Percentiles rank a stretch among this genome's conserved stretches.
Evolutionary conservation across 495 filamentous ascomycete genomes (phyloP).

Genomic region (Hypoxylon rickii): DNA sequence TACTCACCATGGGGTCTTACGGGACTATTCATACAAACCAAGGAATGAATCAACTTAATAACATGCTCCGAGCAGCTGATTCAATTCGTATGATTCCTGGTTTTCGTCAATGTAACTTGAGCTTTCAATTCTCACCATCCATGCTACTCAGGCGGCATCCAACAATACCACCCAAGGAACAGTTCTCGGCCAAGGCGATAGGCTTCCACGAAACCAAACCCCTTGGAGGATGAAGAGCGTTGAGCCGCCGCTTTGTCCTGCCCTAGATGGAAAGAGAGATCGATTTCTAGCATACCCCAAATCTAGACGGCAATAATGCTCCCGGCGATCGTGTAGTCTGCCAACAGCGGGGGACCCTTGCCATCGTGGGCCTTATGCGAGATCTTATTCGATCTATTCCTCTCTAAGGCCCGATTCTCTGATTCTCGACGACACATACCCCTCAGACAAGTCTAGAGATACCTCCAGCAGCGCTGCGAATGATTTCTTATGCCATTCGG

Average conservation of each 20-base stretch:
- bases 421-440: slow-evolving; percentile 13
- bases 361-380: slow-evolving; percentile 16
- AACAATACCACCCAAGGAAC: no score
- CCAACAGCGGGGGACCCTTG: slow-evolving; percentile 11
- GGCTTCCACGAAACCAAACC: not conserved
- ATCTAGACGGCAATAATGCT: not conserved
- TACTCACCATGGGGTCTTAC: not conserved
- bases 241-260: slow-evolving; percentile 11
- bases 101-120: no score
- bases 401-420: slow-evolving; percentile 24
- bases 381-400: slow-evolving; percentile 23
- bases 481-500: slow-evolving; percentile 24
- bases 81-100: no score
- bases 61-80: no score
- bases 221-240: no score
- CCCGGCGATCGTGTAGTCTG: not conserved
- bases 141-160: no score
- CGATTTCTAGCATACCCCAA: not conserved
- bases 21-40: no score
- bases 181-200: not conserved
- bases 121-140: no score
- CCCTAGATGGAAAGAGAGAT: slow-evolving; percentile 15
- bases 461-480: slow-evolving; percentile 34
- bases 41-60: no score
- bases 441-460: slow-evolving; percentile 19